phyloP scores from a whole-genome alignment of 2,329 filamentous ascomycete species.

The Colletotrichum endophyticum region DNA sequence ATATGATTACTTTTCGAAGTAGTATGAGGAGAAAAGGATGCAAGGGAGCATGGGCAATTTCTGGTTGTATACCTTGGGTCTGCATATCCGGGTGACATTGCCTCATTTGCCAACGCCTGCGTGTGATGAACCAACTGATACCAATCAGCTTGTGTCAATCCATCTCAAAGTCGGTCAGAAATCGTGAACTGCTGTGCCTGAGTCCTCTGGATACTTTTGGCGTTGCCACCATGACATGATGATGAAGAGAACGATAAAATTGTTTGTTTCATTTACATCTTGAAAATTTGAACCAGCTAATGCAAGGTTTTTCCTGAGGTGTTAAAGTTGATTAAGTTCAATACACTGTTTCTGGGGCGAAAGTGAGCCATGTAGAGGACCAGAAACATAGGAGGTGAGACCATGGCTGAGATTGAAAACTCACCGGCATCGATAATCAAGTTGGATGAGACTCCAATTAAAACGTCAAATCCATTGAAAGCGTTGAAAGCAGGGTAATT shows the following conservation, averaged over 20 bases:
- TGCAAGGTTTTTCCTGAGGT: background rate
- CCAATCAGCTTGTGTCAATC: background rate
- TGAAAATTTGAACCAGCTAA: background rate
- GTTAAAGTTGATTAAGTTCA: background rate
- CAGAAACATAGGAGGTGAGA: background rate
- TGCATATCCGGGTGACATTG: background rate
- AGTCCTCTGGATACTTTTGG: background rate
- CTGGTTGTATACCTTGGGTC: background rate
- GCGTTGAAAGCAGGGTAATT: background rate
- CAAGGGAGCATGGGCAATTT: background rate
- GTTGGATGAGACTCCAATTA: background rate
- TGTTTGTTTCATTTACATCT: background rate
- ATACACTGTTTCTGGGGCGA: background rate
- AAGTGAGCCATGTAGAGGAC: background rate
- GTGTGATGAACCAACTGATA: background rate
- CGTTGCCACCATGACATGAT: background rate
- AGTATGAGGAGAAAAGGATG: background rate
- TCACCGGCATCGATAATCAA: fast-evolving
- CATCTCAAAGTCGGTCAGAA: background rate
- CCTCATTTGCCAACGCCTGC: background rate
- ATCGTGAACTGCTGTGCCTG: background rate
- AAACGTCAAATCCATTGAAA: background rate
- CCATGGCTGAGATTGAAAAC: background rate
- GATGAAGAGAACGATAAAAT: background rate
- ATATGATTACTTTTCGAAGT: background rate